Evolutionary conservation across 129 eudicot genomes (phyloP), one percentile per base, ranked within the genome.

Genomic region (Helianthus tuberosus): DNA sequence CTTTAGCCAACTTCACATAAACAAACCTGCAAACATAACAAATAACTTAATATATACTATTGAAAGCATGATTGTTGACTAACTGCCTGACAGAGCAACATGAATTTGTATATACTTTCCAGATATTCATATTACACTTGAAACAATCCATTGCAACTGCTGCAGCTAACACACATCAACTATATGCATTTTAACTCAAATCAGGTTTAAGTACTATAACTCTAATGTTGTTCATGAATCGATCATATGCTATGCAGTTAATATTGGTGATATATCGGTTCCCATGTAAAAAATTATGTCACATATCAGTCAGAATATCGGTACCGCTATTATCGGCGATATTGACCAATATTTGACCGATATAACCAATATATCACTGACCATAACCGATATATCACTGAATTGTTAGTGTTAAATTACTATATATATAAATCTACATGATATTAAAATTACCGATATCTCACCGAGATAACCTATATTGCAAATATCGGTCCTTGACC

Each of bases 1-100:
- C 77, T 20, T 93, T 96, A 8, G 90, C 81, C 85, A 93, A 53
- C 36, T 80, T 79, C 60, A 93, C 96, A 1, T 27, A 36, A 41
- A 88, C 77, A 76, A 73, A 88, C 79, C 98, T 93, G 94, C 68
- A 75, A 54, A 78, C 66, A 52, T 13, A 53, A 46, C 43, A 53
- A 23, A 51, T 78, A 50, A 55, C 67, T 53, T 9, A 23, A 50
- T 35, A 78, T 25, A 11, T 48, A 35, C 48, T 48, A 36, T n/a
- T 15, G 36, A 47, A 65, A 75, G 20, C 61, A 66, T 47, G 74
- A 44, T 55, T 64, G 50, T 0, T 39, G 44, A 39, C 35, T 12
- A 63, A 15, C 49, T 68, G 29, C 29, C 29, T 25, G 29, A 25
- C 29, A 25, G 38, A 27, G 8, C 36, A 62, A 72, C 14, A 59